Base-by-base conservation (phyloP, 805 yeast genomes). In the Ogataea allantospora region DNA sequence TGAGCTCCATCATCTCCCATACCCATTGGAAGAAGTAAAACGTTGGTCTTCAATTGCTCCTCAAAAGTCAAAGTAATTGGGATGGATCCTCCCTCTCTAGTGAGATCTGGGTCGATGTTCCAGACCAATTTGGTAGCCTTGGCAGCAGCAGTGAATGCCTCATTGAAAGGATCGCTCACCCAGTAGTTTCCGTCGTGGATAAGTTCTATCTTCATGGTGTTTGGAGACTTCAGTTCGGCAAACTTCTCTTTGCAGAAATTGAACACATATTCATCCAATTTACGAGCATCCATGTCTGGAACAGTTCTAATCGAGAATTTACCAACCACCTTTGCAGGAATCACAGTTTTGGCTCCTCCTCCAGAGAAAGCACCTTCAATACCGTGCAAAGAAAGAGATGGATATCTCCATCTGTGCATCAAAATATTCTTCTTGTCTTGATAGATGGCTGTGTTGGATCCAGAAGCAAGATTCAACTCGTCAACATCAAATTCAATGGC, bases 1-100 rank as follows among this genome's bases (percentile, higher is more conserved):
- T 93, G 99, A 31, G 99, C 99, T 54, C 99, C 99, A 59, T 93
- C 99, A 62, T 93, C 97, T 51, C 99, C 99, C 68, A 95, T 83
- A 49, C 99, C 99, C 84, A 93, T 85, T 47, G 99, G 99, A 54
- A 93, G 77, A 57, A 93, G 72, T 47, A 93, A 71, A 22, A 89
- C 98, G 47, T 81, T 81, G 16, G 95, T 85, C 54, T 85, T 80
- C 57, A 93, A 75, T 60, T 79, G 80, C 55, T 88, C 74, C 70
- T 93, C 96, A 67, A 93, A 93, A 23, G 96, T 83, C 51, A 93
- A 67, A 15, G 99, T 91, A 62, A 93, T 89, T 48, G 99, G 99
- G 58, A 93, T 93, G 4, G 97, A 89, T 25, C 99, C 99, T 57
- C 99, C 99, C 70, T 93, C 99, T 71, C 99, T 82, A 27, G 98